Base-by-base conservation (phyloP, 352 stramenopile genomes). In the Pythium rhizo-oryzae region DNA sequence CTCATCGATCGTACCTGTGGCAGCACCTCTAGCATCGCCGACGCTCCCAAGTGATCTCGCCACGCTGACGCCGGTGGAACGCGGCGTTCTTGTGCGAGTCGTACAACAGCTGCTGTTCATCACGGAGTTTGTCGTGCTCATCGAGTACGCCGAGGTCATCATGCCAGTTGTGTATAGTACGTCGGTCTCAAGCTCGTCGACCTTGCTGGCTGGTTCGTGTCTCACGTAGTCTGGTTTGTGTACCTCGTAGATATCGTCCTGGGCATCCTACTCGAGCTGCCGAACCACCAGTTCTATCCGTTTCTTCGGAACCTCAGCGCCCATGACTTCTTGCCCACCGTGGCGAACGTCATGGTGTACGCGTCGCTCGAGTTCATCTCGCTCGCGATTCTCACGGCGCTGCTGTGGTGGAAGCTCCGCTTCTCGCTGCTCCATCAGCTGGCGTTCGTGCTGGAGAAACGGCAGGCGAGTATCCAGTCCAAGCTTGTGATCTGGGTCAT, bases 111-210 rank as follows among this genome's bases (percentile, higher is more conserved):
- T 75, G 16, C 50, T 79, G 8, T 82, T 77, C 56, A 66, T 64
- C 2, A 72, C 66, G 19, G 75, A 85, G 47, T 82, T 74, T 49
- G 56, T 76, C 16, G 58, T 72, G 2, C 62, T 79, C 8, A 59
- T 74, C 15, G 74, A 79, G 25, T 84, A 80, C 49, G 55, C 75
- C 43, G 74, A 84, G 19, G 59, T 70, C 6, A 62, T 84, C 35
- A 70, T 84, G 23, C 69, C 77, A 0, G 55, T 78, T 3, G 71
- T 80, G 51, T 81, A 80, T 43, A 73, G 67, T 73, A 65, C 52
- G 67, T 37, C 16, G 37, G 7, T 50, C 19, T 23, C 19, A 23
- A 50, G 7, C 43, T 50, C 6, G 15, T 9, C 19, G 43, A n/a
- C 28, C 28, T 33, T 33, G 3, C 28, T 33, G 6, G 28, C 28